A percentile compares a stretch with the other conserved stretches of the same genome.
phyloP scores from a whole-genome alignment of 371 early-diverging fungal genomes.

The Mortierella sp. region DNA sequence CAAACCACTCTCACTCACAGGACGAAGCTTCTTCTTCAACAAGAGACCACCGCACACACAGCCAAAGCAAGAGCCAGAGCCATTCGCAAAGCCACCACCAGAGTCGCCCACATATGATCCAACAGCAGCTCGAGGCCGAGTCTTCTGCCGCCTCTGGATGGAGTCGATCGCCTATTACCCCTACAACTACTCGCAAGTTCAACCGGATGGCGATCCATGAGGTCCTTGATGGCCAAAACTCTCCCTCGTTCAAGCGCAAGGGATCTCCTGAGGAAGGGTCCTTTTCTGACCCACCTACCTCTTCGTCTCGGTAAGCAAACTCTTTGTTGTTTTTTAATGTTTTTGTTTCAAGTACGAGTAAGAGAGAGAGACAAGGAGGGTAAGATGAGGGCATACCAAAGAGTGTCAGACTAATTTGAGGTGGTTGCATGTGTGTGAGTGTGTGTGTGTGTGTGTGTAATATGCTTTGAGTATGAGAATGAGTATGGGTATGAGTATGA shows the following conservation, averaged over 20 bases:
- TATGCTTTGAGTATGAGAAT: neutral
- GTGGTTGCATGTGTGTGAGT: neutral
- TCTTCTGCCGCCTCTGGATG: constrained; percentile 18
- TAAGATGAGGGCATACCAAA: neutral
- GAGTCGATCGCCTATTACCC: constrained; percentile 52
- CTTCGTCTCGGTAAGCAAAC: constrained; percentile 30
- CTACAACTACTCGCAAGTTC: constrained; percentile 52
- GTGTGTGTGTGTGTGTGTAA: neutral
- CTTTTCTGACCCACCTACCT: constrained; percentile 38
- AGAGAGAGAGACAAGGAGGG: neutral
- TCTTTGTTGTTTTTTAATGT: neutral
- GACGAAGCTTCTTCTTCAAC: constrained; percentile 3
- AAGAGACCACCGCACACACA: neutral
- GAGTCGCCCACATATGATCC: constrained; percentile 29
- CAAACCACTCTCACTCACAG: constrained; percentile 25
- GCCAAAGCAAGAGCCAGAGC: constrained; percentile 9
- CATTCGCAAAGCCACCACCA: constrained; percentile 5
- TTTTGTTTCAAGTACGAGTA: neutral
- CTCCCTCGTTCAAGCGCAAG: constrained; percentile 55
- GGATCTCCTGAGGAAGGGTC: constrained; percentile 52
- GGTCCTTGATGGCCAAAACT: constrained; percentile 39
- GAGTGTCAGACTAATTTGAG: neutral
- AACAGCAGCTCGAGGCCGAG: constrained; percentile 46
- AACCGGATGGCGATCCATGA: constrained; percentile 58
- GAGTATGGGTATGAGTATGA: neutral